A percentile compares a stretch with the other conserved stretches of the same genome.
Conservation (phyloP, 495 filamentous ascomycete genomes). For the Penicillium dipodomyicola region DNA sequence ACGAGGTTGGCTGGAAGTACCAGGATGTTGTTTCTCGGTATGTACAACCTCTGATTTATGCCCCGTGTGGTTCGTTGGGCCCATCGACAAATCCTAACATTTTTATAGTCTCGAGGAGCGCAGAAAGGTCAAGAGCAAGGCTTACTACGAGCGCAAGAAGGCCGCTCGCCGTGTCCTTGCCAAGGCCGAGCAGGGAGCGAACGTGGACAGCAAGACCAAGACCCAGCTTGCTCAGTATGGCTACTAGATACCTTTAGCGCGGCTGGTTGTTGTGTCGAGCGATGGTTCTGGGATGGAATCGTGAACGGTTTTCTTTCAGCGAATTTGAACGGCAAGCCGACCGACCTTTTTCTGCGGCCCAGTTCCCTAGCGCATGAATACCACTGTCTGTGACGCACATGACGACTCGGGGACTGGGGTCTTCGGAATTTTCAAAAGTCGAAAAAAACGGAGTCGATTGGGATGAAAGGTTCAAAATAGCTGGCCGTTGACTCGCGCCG, state of each 20-base stretch:
- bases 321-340: slow-evolving; percentile 45
- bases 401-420: slow-evolving; percentile 29
- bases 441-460: slow-evolving; percentile 44
- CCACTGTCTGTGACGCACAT: slow-evolving; percentile 42
- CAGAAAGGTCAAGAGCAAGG: slow-evolving; percentile 96
- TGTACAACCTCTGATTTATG: slow-evolving; percentile 37
- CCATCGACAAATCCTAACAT: slow-evolving; percentile 9
- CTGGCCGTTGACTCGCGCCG: slow-evolving; percentile 48
- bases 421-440: slow-evolving; percentile 34
- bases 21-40: slow-evolving; percentile 96
- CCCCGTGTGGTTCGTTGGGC: slow-evolving; percentile 1
- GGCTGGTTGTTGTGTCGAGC: slow-evolving; percentile 49
- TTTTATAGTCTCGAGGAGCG: slow-evolving; percentile 87
- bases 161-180: slow-evolving; percentile 78
- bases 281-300: slow-evolving; percentile 46
- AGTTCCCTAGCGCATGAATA: slow-evolving; percentile 35
- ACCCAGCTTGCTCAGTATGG: slow-evolving; percentile 67
- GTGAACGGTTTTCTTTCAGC: slow-evolving; percentile 49
- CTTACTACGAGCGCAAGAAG: slow-evolving; percentile 99
- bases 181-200: slow-evolving; percentile 88
- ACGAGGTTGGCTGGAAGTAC: slow-evolving; percentile 99
- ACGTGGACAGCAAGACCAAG: slow-evolving; percentile 73
- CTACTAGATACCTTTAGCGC: slow-evolving; percentile 60
- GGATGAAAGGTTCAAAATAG: slow-evolving; percentile 50
- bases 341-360: slow-evolving; percentile 39